Evolutionary conservation across 2,329 filamentous ascomycete genomes (phyloP).

Genomic region (Colletotrichum phormii): DNA sequence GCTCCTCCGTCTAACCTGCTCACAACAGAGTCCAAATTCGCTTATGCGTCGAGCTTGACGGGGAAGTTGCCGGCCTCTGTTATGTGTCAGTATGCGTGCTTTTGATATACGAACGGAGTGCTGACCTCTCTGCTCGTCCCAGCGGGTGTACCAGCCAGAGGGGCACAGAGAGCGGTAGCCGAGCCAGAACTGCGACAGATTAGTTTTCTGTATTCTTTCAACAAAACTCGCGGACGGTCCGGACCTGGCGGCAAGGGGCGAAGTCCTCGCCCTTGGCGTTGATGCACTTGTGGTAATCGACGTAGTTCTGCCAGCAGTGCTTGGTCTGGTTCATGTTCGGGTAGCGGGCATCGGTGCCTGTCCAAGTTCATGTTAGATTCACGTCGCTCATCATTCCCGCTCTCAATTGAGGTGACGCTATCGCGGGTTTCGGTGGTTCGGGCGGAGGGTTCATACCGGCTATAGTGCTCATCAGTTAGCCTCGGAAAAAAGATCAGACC

Average conservation of each 20-base stretch:
- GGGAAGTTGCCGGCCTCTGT: conserved; percentile 77
- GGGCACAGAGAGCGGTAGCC: conserved; percentile 98
- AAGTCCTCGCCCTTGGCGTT: conserved; percentile 99
- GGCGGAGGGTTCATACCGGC: conserved; percentile 54
- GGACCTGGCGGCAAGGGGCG: conserved; percentile 94
- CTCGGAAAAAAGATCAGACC: conserved; percentile 50
- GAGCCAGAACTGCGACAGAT: conserved; percentile 81
- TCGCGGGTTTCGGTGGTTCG: conserved; percentile 35
- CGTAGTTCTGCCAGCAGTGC: conserved; percentile 99
- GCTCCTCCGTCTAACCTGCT: conserved; percentile 31
- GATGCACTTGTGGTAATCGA: conserved; percentile 99
- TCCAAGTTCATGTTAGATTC: conserved; percentile 23
- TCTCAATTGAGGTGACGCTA: conserved; percentile 45
- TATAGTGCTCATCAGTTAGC: conserved; percentile 55
- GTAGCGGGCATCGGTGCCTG: conserved; percentile 99
- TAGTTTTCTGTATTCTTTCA: conserved; percentile 36
- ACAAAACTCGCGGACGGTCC: conserved; percentile 32
- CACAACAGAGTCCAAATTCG: conserved; percentile 34
- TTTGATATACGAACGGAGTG: background rate
- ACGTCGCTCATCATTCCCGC: conserved; percentile 4
- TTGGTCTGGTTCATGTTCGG: conserved; percentile 98
- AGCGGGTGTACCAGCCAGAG: conserved; percentile 90
- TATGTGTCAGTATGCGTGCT: conserved; percentile 29
- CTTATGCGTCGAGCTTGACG: conserved; percentile 70
- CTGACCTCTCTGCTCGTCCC: conserved; percentile 97